These are phyloP conservation scores for Rhizopogon vesiculosus DNA, from an alignment of 768 basidiomycete species.

Conservation along the genomic window DNA sequence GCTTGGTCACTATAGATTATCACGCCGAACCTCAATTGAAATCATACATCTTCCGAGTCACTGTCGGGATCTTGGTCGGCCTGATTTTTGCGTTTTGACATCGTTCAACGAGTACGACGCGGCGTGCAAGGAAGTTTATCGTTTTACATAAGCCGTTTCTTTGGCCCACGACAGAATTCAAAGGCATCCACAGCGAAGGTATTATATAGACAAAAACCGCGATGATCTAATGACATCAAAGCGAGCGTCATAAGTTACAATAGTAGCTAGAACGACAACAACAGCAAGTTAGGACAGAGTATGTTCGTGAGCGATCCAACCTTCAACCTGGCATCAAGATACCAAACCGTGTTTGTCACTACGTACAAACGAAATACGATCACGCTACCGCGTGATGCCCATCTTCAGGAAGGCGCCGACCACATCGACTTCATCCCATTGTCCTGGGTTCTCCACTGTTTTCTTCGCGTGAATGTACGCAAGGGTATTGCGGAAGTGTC, in stretches of 20 bases:
- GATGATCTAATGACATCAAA: not conserved
- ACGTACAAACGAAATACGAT: not conserved
- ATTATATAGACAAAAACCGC: not conserved
- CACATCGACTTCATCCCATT: constrained; percentile 88
- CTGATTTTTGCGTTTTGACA: constrained; percentile 53
- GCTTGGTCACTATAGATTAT: not conserved
- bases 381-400: constrained; percentile 58
- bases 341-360: not conserved
- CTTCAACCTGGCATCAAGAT: not conserved
- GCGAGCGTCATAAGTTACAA: not conserved
- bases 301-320: not conserved
- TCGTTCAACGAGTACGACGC: constrained; percentile 11
- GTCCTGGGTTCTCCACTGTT: constrained; percentile 25
- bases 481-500: constrained; percentile 92
- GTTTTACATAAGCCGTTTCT: not conserved
- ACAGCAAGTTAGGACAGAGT: constrained; percentile 1
- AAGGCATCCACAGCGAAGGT: not conserved
- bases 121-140: not conserved
- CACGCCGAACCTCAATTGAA: constrained; percentile 24
- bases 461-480: constrained; percentile 79
- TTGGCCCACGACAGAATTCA: not conserved
- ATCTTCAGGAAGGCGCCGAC: constrained; percentile 88
- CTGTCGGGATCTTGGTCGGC: constrained; percentile 28
- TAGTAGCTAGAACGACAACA: not conserved
- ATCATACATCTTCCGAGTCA: constrained; percentile 37